Evolutionary conservation across 2,329 filamentous ascomycete species (phyloP), one percentile per base, ranked within the genome.

Genomic region (Aspergillus novofumigatus): DNA sequence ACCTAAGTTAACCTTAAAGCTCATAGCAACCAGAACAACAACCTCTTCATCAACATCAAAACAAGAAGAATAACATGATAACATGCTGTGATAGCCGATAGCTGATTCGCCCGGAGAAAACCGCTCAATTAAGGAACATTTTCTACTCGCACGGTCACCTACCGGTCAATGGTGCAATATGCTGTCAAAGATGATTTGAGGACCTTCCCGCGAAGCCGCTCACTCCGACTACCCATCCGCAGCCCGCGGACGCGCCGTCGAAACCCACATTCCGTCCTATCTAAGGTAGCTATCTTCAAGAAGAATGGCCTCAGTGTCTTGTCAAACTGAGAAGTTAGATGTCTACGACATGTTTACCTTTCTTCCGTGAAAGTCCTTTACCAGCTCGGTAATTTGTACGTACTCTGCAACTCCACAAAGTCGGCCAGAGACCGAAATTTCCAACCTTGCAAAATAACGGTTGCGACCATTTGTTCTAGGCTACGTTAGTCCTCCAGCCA

Each of bases 361-460:
- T 17, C 32, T 35, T 38, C 5, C 6, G 6, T 38, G 32, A 14
- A 38, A 38, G 7, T 38, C 32, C 14, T 6, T 14, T 17, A 38
- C 5, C 14, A 38, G 32, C 32, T 38, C 5, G 5, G 14, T 38
- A 23, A 20, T 45, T 20, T 5, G 8, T 21, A 21, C 21, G 3
- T 11, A 20, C 4, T 21, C 10, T 20, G 21, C 20, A 21, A 45
- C 21, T 20, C 42, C 42, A 45, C 42, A 23, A 23, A 9, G 17
- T 54, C 51, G 44, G 57, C 49, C 17, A 35, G 17, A 54, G 42
- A 51, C 47, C 52, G 57, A 56, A 45, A 28, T 47, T 35, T 35
- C 23, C 49, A 38, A 47, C 42, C 41, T 56, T 35, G 57, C 55
- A 51, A 61, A 57, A 59, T 53, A 61, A 53, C 54, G 54, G 52